Evolutionary conservation across 1,139 yeast genomes (phyloP).

Genomic region (Scheffersomyces parashehatae): DNA sequence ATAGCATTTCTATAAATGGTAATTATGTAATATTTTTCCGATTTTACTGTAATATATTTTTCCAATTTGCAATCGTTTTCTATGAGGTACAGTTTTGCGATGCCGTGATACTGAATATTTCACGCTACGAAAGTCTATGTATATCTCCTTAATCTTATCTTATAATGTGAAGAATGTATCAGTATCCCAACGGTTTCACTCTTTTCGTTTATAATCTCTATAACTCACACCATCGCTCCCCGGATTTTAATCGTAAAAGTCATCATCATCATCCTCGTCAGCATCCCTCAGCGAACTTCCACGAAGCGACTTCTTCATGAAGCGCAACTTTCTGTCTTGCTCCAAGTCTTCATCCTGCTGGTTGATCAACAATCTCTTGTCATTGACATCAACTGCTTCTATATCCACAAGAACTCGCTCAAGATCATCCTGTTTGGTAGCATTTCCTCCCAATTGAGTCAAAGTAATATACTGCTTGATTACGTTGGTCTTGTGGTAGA

Average conservation of each 20-base stretch:
- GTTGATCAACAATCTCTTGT: conserved; percentile 64
- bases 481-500: conserved; percentile 76
- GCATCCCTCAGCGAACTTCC: conserved; percentile 23
- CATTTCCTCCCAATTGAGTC: conserved; percentile 81
- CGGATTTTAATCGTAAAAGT: conserved; percentile 42
- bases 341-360: conserved; percentile 50
- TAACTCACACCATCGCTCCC: too few relatives aligned
- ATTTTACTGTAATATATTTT: too few relatives aligned
- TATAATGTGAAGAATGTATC: too few relatives aligned
- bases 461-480: conserved; percentile 78
- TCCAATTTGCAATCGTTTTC: too few relatives aligned
- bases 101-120: too few relatives aligned
- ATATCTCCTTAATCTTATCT: too few relatives aligned
- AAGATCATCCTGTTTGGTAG: conserved; percentile 65
- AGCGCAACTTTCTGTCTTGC: conserved; percentile 51
- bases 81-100: too few relatives aligned
- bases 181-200: too few relatives aligned
- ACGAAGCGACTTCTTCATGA: conserved; percentile 56
- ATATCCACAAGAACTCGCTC: conserved; percentile 67
- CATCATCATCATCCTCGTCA: conserved; percentile 39
- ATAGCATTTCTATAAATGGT: too few relatives aligned
- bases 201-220: too few relatives aligned
- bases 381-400: conserved; percentile 64
- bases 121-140: too few relatives aligned
- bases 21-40: too few relatives aligned